phyloP scores from a whole-genome alignment of 2,329 filamentous ascomycete genomes.

The Diaporthe sp. region DNA sequence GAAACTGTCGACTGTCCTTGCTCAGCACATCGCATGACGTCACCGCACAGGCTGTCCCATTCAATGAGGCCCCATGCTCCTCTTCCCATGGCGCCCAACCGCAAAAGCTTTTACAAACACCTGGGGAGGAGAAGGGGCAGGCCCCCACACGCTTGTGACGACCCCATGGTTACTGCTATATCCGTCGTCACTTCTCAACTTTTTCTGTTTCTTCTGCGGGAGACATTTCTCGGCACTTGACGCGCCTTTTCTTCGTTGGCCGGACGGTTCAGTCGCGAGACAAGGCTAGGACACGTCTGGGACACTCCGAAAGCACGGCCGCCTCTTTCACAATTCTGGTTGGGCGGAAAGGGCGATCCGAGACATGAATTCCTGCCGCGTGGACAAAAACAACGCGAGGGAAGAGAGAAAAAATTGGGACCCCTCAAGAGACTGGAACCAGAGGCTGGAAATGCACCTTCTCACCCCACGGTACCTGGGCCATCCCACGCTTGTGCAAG shows the following conservation, averaged over 20 bases:
- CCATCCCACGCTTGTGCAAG: background rate
- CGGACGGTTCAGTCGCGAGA: background rate
- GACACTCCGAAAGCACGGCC: background rate
- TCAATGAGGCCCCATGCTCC: background rate
- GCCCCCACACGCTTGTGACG: slow-evolving; percentile 5
- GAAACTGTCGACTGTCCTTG: background rate
- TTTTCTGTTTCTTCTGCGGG: background rate
- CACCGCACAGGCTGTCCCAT: slow-evolving; percentile 11
- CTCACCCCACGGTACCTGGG: background rate
- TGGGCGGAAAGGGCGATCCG: background rate
- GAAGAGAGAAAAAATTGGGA: background rate
- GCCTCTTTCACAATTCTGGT: background rate
- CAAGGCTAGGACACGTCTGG: background rate
- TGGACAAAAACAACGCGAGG: background rate
- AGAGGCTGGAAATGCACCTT: background rate
- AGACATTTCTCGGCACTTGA: background rate
- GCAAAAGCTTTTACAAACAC: slow-evolving; percentile 1
- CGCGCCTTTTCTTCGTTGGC: background rate
- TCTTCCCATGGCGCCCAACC: background rate
- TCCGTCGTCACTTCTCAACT: slow-evolving; percentile 16
- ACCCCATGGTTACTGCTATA: background rate
- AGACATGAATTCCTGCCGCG: slow-evolving; percentile 6
- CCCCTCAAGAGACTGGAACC: background rate
- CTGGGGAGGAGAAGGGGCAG: background rate
- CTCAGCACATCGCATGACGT: slow-evolving; percentile 19